Percentiles rank a stretch among this genome's conserved stretches.
phyloP scores from a whole-genome alignment of 371 early-diverging fungal species.

The Mucor piriformis region DNA sequence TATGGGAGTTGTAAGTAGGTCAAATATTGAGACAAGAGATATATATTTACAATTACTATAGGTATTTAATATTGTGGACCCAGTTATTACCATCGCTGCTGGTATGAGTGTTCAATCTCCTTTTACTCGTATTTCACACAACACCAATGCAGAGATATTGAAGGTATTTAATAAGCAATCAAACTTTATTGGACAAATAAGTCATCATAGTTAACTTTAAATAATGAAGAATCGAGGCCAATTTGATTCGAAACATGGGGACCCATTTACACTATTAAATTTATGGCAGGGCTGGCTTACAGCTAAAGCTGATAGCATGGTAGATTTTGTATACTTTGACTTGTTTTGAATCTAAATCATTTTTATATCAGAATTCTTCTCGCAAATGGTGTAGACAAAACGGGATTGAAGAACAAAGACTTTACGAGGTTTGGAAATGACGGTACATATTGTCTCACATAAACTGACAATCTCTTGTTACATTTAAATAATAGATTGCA shows the following conservation, averaged over 20 bases:
- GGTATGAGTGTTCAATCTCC: conserved; percentile 74
- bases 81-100: conserved; percentile 81
- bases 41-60: conserved; percentile 4
- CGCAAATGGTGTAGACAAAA: conserved; percentile 65
- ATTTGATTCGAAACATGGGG: conserved; percentile 63
- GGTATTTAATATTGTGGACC: conserved; percentile 71
- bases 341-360: neutral
- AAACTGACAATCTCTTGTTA: conserved; percentile 5
- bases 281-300: conserved; percentile 68
- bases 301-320: conserved; percentile 49
- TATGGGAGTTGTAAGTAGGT: conserved; percentile 48
- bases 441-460: neutral
- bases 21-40: neutral
- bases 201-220: too few species aligned
- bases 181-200: neutral
- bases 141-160: conserved; percentile 46
- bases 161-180: conserved; percentile 18
- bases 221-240: conserved; percentile 48
- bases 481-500: conserved; percentile 30
- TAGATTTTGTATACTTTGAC: neutral
- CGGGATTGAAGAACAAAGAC: conserved; percentile 69
- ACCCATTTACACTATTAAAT: conserved; percentile 68
- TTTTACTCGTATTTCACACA: conserved; percentile 55
- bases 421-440: conserved; percentile 64
- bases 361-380: conserved; percentile 40